Evolutionary conservation across 805 yeast genomes (phyloP).

Genomic region (Clavispora santaluciae): DNA sequence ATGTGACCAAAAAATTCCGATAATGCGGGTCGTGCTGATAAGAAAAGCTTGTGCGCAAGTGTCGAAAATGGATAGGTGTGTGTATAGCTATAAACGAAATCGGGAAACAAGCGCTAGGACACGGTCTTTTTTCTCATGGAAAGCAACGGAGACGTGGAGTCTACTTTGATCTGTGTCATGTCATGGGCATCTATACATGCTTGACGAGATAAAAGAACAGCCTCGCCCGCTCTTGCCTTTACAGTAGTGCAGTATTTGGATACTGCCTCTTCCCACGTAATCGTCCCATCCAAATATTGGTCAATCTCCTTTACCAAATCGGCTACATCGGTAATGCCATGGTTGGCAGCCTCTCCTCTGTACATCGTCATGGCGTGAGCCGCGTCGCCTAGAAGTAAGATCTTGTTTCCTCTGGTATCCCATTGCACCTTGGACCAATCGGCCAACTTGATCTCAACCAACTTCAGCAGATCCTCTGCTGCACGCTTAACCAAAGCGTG

Average conservation of each 20-base stretch:
- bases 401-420: conserved; percentile 8
- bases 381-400: conserved; percentile 16
- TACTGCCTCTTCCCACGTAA: conserved; percentile 11
- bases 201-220: conserved; percentile 3
- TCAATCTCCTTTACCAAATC: conserved; percentile 13
- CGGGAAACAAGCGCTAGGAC: neutral
- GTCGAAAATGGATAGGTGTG: too few relatives aligned
- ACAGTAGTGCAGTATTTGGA: conserved; percentile 8
- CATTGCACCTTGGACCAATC: conserved; percentile 17
- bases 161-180: neutral
- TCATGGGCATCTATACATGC: conserved; percentile 5
- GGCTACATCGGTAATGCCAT: conserved; percentile 15
- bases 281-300: conserved; percentile 2
- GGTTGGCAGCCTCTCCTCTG: conserved; percentile 19
- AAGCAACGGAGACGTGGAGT: conserved; percentile 2
- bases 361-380: conserved; percentile 21
- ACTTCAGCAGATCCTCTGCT: conserved; percentile 6
- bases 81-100: neutral
- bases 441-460: conserved; percentile 13
- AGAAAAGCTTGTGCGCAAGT: too few relatives aligned
- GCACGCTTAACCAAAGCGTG: conserved; percentile 13
- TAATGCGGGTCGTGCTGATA: too few relatives aligned
- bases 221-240: conserved; percentile 10
- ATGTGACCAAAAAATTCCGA: too few relatives aligned
- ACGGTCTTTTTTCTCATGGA: conserved; percentile 1